phyloP scores from a whole-genome alignment of 352 stramenopile genomes.

The Globisporangium paroecandrum region DNA sequence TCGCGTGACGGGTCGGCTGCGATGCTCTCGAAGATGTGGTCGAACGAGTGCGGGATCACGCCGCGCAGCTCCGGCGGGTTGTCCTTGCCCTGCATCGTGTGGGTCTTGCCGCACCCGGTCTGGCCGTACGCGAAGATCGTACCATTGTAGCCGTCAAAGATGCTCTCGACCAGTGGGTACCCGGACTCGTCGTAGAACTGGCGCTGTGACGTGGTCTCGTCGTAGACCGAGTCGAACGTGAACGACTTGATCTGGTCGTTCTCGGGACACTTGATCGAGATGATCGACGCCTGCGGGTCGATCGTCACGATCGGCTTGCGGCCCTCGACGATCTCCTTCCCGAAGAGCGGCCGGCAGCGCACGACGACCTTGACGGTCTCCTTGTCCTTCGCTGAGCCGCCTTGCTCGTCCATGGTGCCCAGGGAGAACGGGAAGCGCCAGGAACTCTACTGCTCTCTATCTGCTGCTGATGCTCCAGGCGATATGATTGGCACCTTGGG shows the following conservation, averaged over 20 bases:
- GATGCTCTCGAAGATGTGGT: slow-evolving; percentile 88
- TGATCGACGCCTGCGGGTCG: slow-evolving; percentile 55
- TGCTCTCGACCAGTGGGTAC: slow-evolving; percentile 86
- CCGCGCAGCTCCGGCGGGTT: slow-evolving; percentile 67
- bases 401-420: slow-evolving; percentile 4
- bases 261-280: slow-evolving; percentile 75
- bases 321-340: slow-evolving; percentile 80
- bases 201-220: slow-evolving; percentile 77
- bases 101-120: slow-evolving; percentile 82
- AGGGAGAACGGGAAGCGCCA: no score
- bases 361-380: slow-evolving; percentile 90
- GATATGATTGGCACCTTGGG: no score
- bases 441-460: no score
- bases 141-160: slow-evolving; percentile 90
- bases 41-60: slow-evolving; percentile 82
- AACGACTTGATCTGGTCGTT: slow-evolving; percentile 83
- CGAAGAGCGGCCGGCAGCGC: slow-evolving; percentile 81
- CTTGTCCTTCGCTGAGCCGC: slow-evolving; percentile 44
- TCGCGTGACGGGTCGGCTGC: slow-evolving; percentile 56
- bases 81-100: slow-evolving; percentile 84
- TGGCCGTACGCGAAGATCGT: slow-evolving; percentile 92
- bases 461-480: no score
- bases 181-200: slow-evolving; percentile 87
- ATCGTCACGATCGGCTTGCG: slow-evolving; percentile 81
- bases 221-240: slow-evolving; percentile 90